Evolutionary conservation across 345 rosid species (phyloP).

Genomic region (Corchorus capsularis): DNA sequence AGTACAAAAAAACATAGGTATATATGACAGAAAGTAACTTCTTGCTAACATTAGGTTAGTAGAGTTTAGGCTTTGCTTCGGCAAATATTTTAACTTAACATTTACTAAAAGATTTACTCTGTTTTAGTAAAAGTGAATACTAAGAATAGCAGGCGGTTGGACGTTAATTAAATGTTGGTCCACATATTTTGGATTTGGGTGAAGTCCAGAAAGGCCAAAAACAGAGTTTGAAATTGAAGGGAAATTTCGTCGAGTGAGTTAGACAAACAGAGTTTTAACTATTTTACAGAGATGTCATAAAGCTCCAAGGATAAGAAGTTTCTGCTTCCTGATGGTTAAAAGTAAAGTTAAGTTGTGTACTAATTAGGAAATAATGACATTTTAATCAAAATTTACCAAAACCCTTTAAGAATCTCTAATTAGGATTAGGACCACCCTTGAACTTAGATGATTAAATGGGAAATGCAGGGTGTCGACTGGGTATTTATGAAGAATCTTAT

Average conservation of each 20-base stretch:
- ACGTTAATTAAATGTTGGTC: background rate
- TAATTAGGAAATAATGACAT: background rate
- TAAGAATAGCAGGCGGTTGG: background rate
- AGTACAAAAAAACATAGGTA: background rate
- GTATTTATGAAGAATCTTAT: background rate
- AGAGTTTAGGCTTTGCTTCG: too few species aligned
- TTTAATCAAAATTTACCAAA: background rate
- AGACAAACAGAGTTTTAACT: background rate
- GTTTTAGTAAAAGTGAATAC: background rate
- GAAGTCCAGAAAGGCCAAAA: background rate
- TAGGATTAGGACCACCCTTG: background rate
- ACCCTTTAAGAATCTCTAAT: background rate
- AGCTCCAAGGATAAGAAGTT: background rate
- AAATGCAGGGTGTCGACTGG: background rate
- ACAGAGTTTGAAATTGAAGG: background rate
- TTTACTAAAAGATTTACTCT: background rate
- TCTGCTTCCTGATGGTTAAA: background rate
- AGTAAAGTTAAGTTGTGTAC: background rate
- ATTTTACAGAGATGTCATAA: background rate
- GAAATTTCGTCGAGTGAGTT: conserved; percentile 5
- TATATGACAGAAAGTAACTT: background rate
- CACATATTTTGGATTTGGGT: background rate
- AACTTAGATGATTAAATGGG: background rate
- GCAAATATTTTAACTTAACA: too few species aligned
- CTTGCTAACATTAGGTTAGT: too few species aligned